phyloP scores from a whole-genome alignment of 202 grass and related monocot genomes.

The Schoenoplectus triqueter region DNA sequence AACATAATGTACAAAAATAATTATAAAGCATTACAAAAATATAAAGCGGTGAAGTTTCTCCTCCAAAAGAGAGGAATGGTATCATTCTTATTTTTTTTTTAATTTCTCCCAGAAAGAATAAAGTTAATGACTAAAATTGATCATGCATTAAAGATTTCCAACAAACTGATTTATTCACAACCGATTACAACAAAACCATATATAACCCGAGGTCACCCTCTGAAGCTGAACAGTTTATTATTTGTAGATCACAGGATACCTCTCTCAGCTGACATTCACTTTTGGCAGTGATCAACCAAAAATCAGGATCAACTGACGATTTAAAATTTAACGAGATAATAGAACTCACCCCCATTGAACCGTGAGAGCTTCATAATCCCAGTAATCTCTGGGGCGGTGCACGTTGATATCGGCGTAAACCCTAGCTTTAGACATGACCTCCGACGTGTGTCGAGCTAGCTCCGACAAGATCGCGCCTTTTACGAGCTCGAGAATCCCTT shows the following conservation, averaged over 20 bases:
- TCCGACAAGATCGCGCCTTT: conserved; percentile 20
- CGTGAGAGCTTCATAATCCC: conserved; percentile 75
- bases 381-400: conserved; percentile 67
- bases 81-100: not conserved
- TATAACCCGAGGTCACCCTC: not conserved
- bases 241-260: conserved; percentile 14
- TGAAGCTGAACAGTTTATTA: not conserved
- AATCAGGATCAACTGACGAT: not conserved
- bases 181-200: not conserved
- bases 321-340: not conserved
- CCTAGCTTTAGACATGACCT: conserved; percentile 60
- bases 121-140: not conserved
- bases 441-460: conserved; percentile 24
- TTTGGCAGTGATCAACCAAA: not conserved
- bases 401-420: conserved; percentile 74
- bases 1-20: not conserved
- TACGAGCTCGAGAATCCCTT: conserved; percentile 4
- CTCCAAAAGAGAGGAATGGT: not conserved
- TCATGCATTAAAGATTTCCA: not conserved
- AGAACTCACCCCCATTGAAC: conserved; percentile 68
- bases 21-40: not conserved
- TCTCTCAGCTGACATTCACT: not conserved
- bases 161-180: not conserved
- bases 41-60: not conserved
- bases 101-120: not conserved